phyloP scores from a whole-genome alignment of 78 protist species.

The Bigelowiella natans region DNA sequence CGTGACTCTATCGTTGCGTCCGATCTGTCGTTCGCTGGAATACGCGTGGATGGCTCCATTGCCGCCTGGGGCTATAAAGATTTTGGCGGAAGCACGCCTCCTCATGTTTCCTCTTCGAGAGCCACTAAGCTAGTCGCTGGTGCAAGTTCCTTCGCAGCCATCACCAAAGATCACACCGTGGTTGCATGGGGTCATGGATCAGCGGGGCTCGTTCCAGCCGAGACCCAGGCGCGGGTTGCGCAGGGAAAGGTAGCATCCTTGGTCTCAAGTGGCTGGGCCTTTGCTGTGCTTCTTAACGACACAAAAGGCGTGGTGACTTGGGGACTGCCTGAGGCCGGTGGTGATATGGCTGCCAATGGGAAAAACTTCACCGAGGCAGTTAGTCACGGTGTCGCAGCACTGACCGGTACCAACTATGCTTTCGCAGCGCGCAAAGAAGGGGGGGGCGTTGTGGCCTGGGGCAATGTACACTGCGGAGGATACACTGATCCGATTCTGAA shows the following conservation, averaged over 20 bases:
- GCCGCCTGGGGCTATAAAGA: background rate
- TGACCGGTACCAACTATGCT: background rate
- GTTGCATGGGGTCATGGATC: background rate
- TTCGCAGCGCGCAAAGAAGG: background rate
- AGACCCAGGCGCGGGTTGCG: background rate
- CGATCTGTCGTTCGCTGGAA: background rate
- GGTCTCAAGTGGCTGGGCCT: background rate
- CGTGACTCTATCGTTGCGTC: background rate
- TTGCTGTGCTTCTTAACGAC: background rate
- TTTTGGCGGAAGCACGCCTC: background rate
- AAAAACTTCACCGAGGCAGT: background rate
- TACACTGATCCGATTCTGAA: background rate
- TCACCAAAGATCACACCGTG: background rate
- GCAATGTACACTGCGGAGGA: background rate
- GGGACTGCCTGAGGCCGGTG: background rate
- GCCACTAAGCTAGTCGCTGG: background rate
- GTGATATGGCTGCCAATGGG: background rate
- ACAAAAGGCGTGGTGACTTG: background rate
- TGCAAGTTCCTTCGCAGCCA: background rate
- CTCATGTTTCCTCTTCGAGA: background rate
- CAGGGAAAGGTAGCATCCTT: background rate
- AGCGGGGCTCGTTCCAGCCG: no score
- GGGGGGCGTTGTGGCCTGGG: background rate
- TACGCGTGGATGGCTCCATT: background rate
- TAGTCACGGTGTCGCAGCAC: background rate